These are phyloP conservation scores for Ascochyta koolunga DNA, from an alignment of 2,329 filamentous ascomycete species.

Conservation along the genomic window DNA sequence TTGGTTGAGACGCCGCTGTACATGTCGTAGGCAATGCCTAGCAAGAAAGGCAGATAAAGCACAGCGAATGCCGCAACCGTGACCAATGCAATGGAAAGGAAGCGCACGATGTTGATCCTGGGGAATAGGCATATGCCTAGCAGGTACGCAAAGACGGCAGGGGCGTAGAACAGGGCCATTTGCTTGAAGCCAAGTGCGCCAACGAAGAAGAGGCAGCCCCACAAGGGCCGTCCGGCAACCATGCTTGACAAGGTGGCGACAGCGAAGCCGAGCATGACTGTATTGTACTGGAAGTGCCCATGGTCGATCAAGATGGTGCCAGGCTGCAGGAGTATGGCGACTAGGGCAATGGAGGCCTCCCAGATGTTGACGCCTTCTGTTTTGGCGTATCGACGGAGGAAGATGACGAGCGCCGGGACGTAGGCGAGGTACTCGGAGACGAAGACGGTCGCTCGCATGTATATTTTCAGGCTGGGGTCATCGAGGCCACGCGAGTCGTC, in stretches of 20 bases:
- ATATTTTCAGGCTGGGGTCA: constrained; percentile 81
- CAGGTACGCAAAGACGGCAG: constrained; percentile 89
- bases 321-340: constrained; percentile 91
- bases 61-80: constrained; percentile 76
- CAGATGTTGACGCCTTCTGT: constrained; percentile 78
- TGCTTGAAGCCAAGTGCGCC: constrained; percentile 96
- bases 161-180: constrained; percentile 98
- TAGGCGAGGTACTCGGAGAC: constrained; percentile 91
- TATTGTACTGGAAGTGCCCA: constrained; percentile 97
- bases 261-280: constrained; percentile 93
- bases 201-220: constrained; percentile 94
- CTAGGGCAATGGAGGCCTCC: constrained; percentile 83
- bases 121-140: constrained; percentile 86
- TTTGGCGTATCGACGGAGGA: constrained; percentile 79
- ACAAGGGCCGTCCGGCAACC: constrained; percentile 80
- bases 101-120: constrained; percentile 67
- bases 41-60: constrained; percentile 75
- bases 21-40: constrained; percentile 73
- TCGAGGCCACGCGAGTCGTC: constrained; percentile 82
- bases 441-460: constrained; percentile 92
- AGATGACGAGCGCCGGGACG: constrained; percentile 83
- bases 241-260: constrained; percentile 88
- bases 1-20: constrained; percentile 67
- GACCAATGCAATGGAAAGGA: constrained; percentile 75
- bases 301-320: constrained; percentile 91